A percentile compares a stretch with the other conserved stretches of the same genome.
phyloP scores from a whole-genome alignment of 208 protist species.

The Trypanosoma brucei region DNA sequence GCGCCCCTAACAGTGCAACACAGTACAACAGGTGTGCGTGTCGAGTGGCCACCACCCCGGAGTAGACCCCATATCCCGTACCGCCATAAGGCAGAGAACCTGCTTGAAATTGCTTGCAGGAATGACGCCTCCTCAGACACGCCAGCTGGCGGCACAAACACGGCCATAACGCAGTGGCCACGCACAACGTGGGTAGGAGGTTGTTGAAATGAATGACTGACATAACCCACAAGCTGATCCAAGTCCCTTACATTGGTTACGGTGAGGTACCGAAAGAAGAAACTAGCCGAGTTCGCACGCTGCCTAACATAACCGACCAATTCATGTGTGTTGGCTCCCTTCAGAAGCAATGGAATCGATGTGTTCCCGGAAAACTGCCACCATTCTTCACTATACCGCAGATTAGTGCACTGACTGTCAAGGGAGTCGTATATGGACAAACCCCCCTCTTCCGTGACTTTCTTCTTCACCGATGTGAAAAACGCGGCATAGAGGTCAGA shows the following conservation, averaged over 20 bases:
- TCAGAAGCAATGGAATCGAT: constrained; percentile 7
- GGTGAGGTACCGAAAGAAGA: constrained; percentile 9
- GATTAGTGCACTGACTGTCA: neutral
- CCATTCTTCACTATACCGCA: constrained; percentile 16
- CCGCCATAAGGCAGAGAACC: constrained; percentile 4
- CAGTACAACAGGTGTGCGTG: constrained; percentile 14
- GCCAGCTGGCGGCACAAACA: constrained; percentile 7
- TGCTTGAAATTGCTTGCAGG: constrained; percentile 1
- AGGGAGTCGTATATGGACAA: constrained; percentile 9
- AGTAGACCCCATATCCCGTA: constrained; percentile 14
- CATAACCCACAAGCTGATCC: constrained; percentile 11
- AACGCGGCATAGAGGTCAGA: constrained; percentile 23
- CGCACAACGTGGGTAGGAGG: constrained; percentile 6
- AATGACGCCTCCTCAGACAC: constrained; percentile 3
- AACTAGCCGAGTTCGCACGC: constrained; percentile 5
- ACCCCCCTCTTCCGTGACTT: constrained; percentile 10
- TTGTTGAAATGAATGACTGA: constrained; percentile 12
- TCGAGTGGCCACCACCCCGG: neutral
- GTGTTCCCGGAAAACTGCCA: neutral
- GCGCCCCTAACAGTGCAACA: constrained; percentile 1
- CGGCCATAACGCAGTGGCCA: constrained; percentile 18
- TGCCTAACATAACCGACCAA: constrained; percentile 11
- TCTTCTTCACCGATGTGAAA: constrained; percentile 21
- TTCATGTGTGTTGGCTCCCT: neutral
- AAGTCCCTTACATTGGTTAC: constrained; percentile 11